These are phyloP conservation scores for Colletotrichum eremochloae DNA, from an alignment of 2,329 filamentous ascomycete genomes.

Conservation along the genomic window DNA sequence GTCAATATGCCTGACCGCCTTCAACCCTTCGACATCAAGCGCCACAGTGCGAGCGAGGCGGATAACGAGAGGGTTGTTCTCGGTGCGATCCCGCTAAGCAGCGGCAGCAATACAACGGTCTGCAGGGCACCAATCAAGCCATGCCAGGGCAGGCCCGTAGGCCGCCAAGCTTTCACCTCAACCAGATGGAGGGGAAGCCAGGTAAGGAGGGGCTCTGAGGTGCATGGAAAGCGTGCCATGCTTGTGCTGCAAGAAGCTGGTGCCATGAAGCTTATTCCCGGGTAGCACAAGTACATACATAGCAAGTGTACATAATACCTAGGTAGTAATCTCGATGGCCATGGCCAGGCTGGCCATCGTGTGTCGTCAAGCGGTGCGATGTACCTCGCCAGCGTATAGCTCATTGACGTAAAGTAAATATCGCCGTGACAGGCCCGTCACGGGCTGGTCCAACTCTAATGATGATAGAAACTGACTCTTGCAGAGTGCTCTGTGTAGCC, in stretches of 20 bases:
- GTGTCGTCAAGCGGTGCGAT: neutral
- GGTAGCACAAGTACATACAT: neutral
- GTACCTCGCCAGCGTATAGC: neutral
- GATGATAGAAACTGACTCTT: constrained; percentile 27
- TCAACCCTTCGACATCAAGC: neutral
- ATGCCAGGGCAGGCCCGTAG: constrained; percentile 21
- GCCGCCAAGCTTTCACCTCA: constrained; percentile 29
- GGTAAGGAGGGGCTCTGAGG: constrained; percentile 6
- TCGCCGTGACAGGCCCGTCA: constrained; percentile 7
- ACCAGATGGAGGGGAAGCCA: neutral
- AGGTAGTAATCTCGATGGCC: constrained; percentile 1
- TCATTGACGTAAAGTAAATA: neutral
- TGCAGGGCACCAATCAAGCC: constrained; percentile 38
- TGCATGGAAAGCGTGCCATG: constrained; percentile 29
- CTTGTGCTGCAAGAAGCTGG: constrained; percentile 31
- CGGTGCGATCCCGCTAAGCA: constrained; percentile 33
- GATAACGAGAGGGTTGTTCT: constrained; percentile 17
- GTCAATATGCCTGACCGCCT: constrained; percentile 18
- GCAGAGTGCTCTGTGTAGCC: neutral
- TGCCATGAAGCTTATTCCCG: constrained; percentile 38
- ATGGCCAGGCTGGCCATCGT: neutral
- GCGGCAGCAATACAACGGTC: constrained; percentile 39
- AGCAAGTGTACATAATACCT: no score
- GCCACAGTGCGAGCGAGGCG: constrained; percentile 34
- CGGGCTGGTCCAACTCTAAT: constrained; percentile 14